These are phyloP conservation scores for Neophaeococcomyces mojaviensis DNA, from an alignment of 2,329 filamentous ascomycete species.

Conservation along the genomic window DNA sequence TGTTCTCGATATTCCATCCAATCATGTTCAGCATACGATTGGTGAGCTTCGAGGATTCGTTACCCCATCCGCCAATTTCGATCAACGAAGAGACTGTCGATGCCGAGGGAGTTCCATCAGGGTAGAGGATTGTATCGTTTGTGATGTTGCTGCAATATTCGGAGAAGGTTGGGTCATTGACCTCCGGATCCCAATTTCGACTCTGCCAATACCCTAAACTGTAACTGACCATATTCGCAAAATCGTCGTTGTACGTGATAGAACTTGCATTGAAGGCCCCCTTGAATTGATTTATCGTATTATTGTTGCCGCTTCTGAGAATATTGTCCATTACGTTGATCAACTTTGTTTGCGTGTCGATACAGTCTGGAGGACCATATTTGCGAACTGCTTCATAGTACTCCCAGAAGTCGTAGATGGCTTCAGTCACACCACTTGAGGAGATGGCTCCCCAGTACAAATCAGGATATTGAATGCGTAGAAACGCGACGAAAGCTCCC, in stretches of 20 bases:
- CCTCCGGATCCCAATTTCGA: slow-evolving; percentile 53
- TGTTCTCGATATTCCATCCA: slow-evolving; percentile 44
- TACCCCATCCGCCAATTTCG: slow-evolving; percentile 40
- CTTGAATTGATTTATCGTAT: slow-evolving; percentile 44
- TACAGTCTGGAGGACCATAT: slow-evolving; percentile 55
- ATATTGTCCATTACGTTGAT: slow-evolving; percentile 54
- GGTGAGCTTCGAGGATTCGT: slow-evolving; percentile 35
- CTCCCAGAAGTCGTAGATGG: slow-evolving; percentile 68
- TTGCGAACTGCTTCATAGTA: slow-evolving; percentile 54
- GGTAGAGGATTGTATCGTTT: slow-evolving; percentile 36
- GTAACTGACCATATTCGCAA: slow-evolving; percentile 40
- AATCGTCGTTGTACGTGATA: slow-evolving; percentile 44
- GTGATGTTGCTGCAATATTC: slow-evolving; percentile 53
- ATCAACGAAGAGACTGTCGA: slow-evolving; percentile 40
- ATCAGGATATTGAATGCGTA: slow-evolving; percentile 69
- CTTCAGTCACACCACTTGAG: slow-evolving; percentile 70
- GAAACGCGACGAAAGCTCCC: slow-evolving; percentile 68
- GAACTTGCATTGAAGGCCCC: slow-evolving; percentile 35
- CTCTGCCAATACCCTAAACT: slow-evolving; percentile 48
- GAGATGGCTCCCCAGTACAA: slow-evolving; percentile 72
- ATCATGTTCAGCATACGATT: slow-evolving; percentile 51
- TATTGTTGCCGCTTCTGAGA: slow-evolving; percentile 42
- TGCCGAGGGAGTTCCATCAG: slow-evolving; percentile 30
- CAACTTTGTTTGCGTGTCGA: slow-evolving; percentile 55
- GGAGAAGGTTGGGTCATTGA: slow-evolving; percentile 43